Evolutionary conservation across 108 stramenopile genomes (phyloP).

Genomic region (Cyclotella atomus): DNA sequence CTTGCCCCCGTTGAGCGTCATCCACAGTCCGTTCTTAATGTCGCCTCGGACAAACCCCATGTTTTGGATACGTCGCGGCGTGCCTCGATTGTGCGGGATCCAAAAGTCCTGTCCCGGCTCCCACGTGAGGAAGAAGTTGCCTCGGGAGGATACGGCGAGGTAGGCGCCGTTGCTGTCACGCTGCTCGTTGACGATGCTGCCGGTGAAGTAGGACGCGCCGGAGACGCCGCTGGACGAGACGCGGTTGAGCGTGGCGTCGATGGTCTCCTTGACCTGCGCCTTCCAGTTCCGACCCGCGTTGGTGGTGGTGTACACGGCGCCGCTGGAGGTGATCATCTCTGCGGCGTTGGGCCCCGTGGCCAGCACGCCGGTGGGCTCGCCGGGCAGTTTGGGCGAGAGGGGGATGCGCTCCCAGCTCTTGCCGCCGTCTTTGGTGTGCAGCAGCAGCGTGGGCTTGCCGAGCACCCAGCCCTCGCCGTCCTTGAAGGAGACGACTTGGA

Average conservation of each 20-base stretch:
- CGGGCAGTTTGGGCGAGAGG: constrained; percentile 96
- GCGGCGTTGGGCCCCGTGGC: constrained; percentile 89
- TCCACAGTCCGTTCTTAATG: constrained; percentile 94
- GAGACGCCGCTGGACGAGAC: constrained; percentile 89
- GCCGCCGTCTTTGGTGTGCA: constrained; percentile 94
- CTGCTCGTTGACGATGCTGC: constrained; percentile 89
- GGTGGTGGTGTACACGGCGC: constrained; percentile 93
- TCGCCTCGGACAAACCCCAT: constrained; percentile 96
- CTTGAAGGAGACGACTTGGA: constrained; percentile 85
- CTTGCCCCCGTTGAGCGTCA: constrained; percentile 97
- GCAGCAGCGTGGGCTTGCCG: constrained; percentile 93
- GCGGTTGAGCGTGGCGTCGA: constrained; percentile 96
- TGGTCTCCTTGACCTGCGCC: constrained; percentile 97
- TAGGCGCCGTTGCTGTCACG: constrained; percentile 87
- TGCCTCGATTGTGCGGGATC: constrained; percentile 98
- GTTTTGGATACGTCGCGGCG: constrained; percentile 94
- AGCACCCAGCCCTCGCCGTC: constrained; percentile 96
- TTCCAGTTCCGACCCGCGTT: constrained; percentile 98
- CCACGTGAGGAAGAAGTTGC: constrained; percentile 99
- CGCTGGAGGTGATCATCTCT: constrained; percentile 95
- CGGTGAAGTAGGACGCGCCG: constrained; percentile 96
- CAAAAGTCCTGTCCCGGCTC: constrained; percentile 97
- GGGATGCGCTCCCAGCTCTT: constrained; percentile 97
- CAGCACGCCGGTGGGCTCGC: constrained; percentile 90
- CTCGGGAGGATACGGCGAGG: constrained; percentile 90